These are phyloP conservation scores for Naganishia vaughanmartiniae DNA, from an alignment of 768 basidiomycete genomes.

Conservation along the genomic window DNA sequence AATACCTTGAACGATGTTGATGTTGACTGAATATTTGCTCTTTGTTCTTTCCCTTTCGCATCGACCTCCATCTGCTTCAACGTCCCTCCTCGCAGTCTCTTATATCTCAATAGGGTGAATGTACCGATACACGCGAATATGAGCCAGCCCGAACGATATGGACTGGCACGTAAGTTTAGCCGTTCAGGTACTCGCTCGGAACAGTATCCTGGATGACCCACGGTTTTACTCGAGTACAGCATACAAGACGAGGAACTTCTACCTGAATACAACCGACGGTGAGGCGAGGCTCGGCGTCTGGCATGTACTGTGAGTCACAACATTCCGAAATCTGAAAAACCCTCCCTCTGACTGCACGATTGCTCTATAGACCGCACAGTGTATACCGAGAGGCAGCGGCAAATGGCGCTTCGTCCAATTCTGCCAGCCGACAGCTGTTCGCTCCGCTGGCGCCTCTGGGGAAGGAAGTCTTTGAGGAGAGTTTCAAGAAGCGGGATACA, in stretches of 20 bases:
- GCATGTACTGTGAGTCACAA: conserved; percentile 42
- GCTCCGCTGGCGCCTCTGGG: conserved; percentile 52
- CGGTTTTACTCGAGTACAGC: conserved; percentile 54
- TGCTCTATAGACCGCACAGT: conserved; percentile 46
- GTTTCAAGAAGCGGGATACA: conserved; percentile 65
- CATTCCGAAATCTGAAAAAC: not conserved
- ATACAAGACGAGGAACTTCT: conserved; percentile 71
- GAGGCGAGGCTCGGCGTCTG: conserved; percentile 62
- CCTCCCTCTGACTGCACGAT: conserved; percentile 57
- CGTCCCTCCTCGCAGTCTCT: conserved; percentile 48
- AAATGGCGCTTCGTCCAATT: not conserved
- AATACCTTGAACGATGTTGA: not conserved
- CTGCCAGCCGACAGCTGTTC: conserved; percentile 31
- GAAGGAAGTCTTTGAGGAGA: conserved; percentile 57
- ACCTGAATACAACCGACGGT: conserved; percentile 71
- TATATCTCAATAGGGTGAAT: conserved; percentile 68
- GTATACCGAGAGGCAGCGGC: conserved; percentile 32
- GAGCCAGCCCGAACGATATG: conserved; percentile 70
- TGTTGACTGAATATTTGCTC: conserved; percentile 18
- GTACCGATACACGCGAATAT: conserved; percentile 66
- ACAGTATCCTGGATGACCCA: not conserved
- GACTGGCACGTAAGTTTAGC: conserved; percentile 68
- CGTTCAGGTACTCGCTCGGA: not conserved
- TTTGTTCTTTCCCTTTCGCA: not conserved
- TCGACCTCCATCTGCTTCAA: not conserved